A percentile compares a stretch with the other conserved stretches of the same genome.
Conservation (phyloP, 139 green algal species). For the Tetratostichococcus sp. region DNA sequence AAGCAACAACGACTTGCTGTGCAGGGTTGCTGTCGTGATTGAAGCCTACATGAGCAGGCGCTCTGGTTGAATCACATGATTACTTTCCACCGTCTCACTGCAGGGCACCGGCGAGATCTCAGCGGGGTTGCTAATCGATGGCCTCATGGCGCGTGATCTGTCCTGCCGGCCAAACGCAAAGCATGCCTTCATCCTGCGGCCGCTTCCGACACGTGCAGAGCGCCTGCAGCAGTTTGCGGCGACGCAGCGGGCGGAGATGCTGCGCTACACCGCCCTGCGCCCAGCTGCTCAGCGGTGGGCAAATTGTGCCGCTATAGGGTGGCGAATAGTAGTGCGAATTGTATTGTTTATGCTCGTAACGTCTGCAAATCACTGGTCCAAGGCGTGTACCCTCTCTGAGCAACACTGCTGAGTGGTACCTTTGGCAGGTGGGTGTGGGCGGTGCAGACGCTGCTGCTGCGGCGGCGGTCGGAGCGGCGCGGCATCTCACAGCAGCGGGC, state of each 20-base stretch:
- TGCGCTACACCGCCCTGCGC: constrained; percentile 8
- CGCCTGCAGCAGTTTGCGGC: constrained; percentile 19
- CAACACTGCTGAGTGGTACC: too few species aligned
- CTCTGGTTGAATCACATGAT: too few species aligned
- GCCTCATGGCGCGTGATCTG: constrained; percentile 44
- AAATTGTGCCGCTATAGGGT: too few species aligned
- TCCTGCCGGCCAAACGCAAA: constrained; percentile 31
- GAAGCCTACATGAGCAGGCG: too few species aligned
- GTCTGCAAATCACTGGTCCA: too few species aligned
- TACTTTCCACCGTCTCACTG: neutral
- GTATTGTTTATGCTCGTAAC: too few species aligned
- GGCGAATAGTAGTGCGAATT: too few species aligned
- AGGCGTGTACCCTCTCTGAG: too few species aligned
- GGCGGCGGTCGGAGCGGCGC: constrained; percentile 12
- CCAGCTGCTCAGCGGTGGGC: neutral
- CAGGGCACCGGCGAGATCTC: constrained; percentile 22
- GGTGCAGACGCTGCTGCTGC: constrained; percentile 34
- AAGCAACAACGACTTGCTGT: too few species aligned
- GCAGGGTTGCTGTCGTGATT: neutral
- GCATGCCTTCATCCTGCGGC: constrained; percentile 45
- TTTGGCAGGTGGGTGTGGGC: constrained; percentile 30
- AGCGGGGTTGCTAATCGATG: constrained; percentile 26
- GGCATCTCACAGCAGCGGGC: neutral
- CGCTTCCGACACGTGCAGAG: constrained; percentile 35
- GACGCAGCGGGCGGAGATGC: constrained; percentile 20